Base-by-base conservation (phyloP, 225 moss, liverwort and hornwort species). In the Straminergon stramineum region DNA sequence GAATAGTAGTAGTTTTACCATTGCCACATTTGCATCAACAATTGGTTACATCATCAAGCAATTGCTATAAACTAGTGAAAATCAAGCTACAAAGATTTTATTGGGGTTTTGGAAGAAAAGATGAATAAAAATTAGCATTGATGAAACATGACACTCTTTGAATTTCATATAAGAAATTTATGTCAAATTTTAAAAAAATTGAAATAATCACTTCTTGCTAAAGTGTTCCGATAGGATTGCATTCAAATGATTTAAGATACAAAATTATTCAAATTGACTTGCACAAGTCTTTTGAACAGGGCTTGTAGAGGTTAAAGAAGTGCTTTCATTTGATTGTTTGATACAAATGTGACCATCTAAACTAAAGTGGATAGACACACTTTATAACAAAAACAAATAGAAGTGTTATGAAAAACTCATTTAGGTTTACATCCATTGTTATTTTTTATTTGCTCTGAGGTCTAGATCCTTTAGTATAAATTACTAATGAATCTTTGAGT, bases 101-200 rank as follows among this genome's bases (percentile, higher is more conserved):
- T 60, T 28, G 7, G 12, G 7, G 0, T 39, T 39, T 17, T 17
- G 1, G 4, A 60, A 60, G 6, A 17, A 26, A 3, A 41, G 0
- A 58, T 39, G 7, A 58, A 11, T 80, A 1, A 17, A 58, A 24
- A 58, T 11, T 39, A 39, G 8, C 2, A 60, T 18, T 2, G 18
- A 28, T 13, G 8, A 5, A 0, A 60, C 0, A 3, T 39, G 3
- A 28, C 17, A 23, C 2, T 15, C 2, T 56, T 56, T 35, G 5
- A 15, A 9, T 78, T 3, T 35, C 9, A 30, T 75, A 45, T 75
- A 48, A 48, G 0, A 4, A 3, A 48, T 34, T 6, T 23, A 24
- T 15, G 0, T 19, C 31, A 48, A 35, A 48, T 21, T 58, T 8
- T 20, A 48, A 68, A 37, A 19, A 68, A 19, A 15, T 62, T 37